Base-by-base conservation (phyloP, 164 flowering plant species). In the Platanus orientalis region DNA sequence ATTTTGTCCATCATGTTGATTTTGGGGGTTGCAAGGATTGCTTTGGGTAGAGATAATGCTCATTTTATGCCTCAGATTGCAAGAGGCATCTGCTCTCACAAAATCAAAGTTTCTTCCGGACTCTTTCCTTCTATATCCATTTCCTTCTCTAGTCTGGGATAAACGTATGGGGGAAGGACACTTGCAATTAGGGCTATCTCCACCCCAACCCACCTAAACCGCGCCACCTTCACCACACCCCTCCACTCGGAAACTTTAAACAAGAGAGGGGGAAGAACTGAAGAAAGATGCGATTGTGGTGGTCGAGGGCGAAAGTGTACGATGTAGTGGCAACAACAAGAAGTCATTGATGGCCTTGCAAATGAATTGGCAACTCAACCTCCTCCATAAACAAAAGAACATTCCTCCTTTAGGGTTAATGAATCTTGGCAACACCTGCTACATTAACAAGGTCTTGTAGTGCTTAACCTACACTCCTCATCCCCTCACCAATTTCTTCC, bases 401-500 rank as follows among this genome's bases (percentile, higher is more conserved):
- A 76, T 79, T 30, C 70, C 79, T n/a, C 97, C 96, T 14, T 63
- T 95, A 69, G 99, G 99, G 69, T 72, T 92, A 42, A 76, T 66
- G 54, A 95, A 95, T 67, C 84, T 92, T 63, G 97, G 99, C 64
- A 92, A 95, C 73, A 67, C 88, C 19, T 95, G 99, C 69, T 95
- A 92, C 68, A 87, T 95, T 73, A 95, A 95, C 74, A 83, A 89
- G 77, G 99, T 95, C 65, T 86, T 95, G 4, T 97, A 95, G 84
- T 95, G 99, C 76, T 85, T 95, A 71, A 92, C 99, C 65, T 88
- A 88, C 82, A 95, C 99, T 2, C 97, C 99, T 73, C n/a, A n/a
- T n/a, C 97, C 96, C 1, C 92, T 95, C 64, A 96, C 99, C 70
- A 75, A 86, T 78, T 88, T 88, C 79, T 95, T 94, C 76, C 89